Percentiles rank a stretch among this genome's conserved stretches.
Evolutionary conservation across 2,329 filamentous ascomycete species (phyloP).

Genomic region (Trichoderma aggressivum): DNA sequence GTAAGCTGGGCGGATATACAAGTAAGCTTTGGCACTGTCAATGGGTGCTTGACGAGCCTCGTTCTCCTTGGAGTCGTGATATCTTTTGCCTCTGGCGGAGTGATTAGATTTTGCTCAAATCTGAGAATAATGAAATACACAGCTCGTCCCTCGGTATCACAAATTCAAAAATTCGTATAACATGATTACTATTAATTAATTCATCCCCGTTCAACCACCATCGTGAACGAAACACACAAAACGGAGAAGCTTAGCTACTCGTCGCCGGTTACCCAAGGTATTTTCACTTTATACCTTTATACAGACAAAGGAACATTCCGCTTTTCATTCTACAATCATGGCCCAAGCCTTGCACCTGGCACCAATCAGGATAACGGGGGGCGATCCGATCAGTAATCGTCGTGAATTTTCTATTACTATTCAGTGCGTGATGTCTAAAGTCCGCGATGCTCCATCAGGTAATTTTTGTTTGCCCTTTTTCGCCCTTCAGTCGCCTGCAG

Average conservation of each 20-base stretch:
- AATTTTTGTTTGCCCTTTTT: not conserved
- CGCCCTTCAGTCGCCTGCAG: not conserved
- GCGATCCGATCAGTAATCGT: slow-evolving; percentile 13
- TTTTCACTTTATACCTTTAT: not conserved
- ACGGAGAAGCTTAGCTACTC: not conserved
- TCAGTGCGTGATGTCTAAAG: not conserved
- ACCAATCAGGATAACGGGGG: not conserved
- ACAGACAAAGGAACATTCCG: not conserved
- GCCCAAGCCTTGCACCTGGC: not conserved
- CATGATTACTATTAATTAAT: not conserved
- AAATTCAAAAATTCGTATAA: not conserved
- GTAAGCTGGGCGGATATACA: not conserved
- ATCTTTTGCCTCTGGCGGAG: not conserved
- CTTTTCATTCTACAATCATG: not conserved
- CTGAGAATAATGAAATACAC: not conserved
- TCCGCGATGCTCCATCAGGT: not conserved
- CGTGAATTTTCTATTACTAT: slow-evolving; percentile 2
- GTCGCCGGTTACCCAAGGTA: not conserved
- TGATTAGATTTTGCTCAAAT: not conserved
- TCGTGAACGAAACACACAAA: not conserved
- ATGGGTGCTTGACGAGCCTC: not conserved
- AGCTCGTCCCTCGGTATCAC: not conserved
- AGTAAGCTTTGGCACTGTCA: not conserved
- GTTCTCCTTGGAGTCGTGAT: not conserved
- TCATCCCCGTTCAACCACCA: not conserved